Evolutionary conservation across 345 rosid species (phyloP), one percentile per base, ranked within the genome.

Genomic region (Psidium friedrichsthalianum): DNA sequence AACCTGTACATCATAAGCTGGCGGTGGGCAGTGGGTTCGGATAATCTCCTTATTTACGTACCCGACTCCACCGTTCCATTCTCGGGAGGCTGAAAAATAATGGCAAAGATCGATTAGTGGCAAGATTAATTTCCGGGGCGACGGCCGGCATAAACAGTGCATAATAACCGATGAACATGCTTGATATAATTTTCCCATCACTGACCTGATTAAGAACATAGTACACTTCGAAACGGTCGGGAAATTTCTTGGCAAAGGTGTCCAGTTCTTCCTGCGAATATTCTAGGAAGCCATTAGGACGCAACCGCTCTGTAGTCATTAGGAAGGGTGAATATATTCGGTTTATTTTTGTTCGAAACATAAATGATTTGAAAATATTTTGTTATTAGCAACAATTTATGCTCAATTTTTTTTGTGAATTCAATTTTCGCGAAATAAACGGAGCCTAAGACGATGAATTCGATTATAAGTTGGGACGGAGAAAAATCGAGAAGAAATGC

Each of bases 11-110:
- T 86, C 87, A 5, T 87, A 29, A 53, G 91, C 90, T 3, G 94
- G 93, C 6, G 91, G 86, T 12, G 94, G 94, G 64, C 90, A 91
- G 58, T 87, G 91, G 11, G 3, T 55, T 85, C 84, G 85, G 85
- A 92, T 92, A 88, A 89, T 90, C 83, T 90, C 94, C 88, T 84
- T 89, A 6, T 88, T 83, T 32, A 92, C 88, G 57, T 84, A 85
- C 61, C 90, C 94, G 51, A 56, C 69, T 56, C 92, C 92, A 6
- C 90, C 92, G 20, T 87, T 55, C 94, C 93, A 93, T 24, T 86
- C 56, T 89, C 89, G 13, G 92, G 90, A 86, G 94, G 90, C 88
- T 87, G 44, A 57, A 57, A 42, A 12, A 44, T 11, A 32, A 21
- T 32, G 78, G 24, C 47, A 8, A 69, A 4, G 24, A 0, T 83